These are phyloP conservation scores for Letharia columbiana DNA, from an alignment of 495 filamentous ascomycete species.

Conservation along the genomic window DNA sequence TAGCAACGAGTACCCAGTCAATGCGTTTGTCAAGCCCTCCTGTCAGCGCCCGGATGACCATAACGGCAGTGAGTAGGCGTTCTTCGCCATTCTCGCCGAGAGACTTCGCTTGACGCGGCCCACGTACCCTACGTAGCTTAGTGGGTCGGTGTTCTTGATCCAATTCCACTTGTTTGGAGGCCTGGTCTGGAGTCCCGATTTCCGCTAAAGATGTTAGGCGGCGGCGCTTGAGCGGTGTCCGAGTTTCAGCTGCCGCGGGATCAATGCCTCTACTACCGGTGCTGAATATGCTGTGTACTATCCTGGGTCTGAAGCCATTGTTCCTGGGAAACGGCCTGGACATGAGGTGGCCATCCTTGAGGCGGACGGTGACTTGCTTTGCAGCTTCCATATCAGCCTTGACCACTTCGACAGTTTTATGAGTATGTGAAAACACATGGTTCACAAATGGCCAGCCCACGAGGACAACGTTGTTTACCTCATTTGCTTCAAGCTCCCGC, in stretches of 20 bases:
- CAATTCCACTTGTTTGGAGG: neutral
- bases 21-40: conserved; percentile 61
- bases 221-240: conserved; percentile 13
- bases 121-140: conserved; percentile 18
- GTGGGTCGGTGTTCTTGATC: conserved; percentile 2
- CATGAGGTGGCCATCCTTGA: conserved; percentile 4
- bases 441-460: conserved; percentile 21
- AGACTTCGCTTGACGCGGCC: conserved; percentile 2
- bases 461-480: conserved; percentile 1
- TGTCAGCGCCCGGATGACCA: conserved; percentile 61
- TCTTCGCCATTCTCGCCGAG: conserved; percentile 25
- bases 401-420: conserved; percentile 10
- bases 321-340: neutral
- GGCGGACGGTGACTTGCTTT: conserved; percentile 2
- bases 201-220: conserved; percentile 13
- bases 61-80: conserved; percentile 56
- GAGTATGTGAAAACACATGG: conserved; percentile 21
- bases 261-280: conserved; percentile 8
- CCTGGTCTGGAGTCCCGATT: neutral
- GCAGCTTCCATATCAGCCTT: conserved; percentile 6
- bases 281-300: conserved; percentile 1
- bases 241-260: conserved; percentile 4
- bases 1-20: conserved; percentile 65
- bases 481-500: conserved; percentile 17
- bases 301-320: neutral